Evolutionary conservation across 2,329 filamentous ascomycete genomes (phyloP), one percentile per base, ranked within the genome.

Genomic region (Fusarium sulawesiense): DNA sequence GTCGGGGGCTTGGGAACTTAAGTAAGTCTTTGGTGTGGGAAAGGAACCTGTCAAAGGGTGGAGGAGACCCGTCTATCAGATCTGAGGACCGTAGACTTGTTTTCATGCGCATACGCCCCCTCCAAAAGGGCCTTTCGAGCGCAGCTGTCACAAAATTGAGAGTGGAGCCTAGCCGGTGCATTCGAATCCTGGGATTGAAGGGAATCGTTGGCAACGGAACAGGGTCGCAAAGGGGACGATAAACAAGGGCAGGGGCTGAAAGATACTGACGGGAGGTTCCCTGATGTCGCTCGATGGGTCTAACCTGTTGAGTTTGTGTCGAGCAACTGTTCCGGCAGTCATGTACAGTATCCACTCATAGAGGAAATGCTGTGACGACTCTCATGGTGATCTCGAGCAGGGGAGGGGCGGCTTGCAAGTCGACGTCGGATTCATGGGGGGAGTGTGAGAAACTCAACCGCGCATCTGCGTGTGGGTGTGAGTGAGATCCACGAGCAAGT

Each of bases 1-100:
- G 73, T 70, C 60, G 73, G 72, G 73, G 71, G 67, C 66, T 60
- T 74, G 62, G 71, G 73, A 75, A 73, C 73, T 76, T 76, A 76
- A 76, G 74, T 76, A 76, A 70, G 71, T 73, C 71, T 68, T 62
- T 64, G 64, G 70, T 59, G 66, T 59, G 74, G 69, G 69, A 76
- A 74, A 73, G 64, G 49, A 68, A 72, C 64, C 70, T 75, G 74
- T 70, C 71, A 75, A 72, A 71, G 71, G 68, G 72, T 71, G 72
- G 64, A 70, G 69, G 70, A 67, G 72, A 68, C 54, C 67, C 61
- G 66, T 75, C 66, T 75, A 76, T 75, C 72, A 76, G 74, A 76
- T 76, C 74, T 75, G 64, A 68, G 62, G 70, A 68, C 66, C 65
- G 63, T 73, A 51, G 66, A 66, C 70, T 50, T 61, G 61, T 49